Percentiles rank a stretch among this genome's conserved stretches.
These are phyloP conservation scores for Chalciporus piperatus DNA, from an alignment of 768 basidiomycete species.

Conservation along the genomic window DNA sequence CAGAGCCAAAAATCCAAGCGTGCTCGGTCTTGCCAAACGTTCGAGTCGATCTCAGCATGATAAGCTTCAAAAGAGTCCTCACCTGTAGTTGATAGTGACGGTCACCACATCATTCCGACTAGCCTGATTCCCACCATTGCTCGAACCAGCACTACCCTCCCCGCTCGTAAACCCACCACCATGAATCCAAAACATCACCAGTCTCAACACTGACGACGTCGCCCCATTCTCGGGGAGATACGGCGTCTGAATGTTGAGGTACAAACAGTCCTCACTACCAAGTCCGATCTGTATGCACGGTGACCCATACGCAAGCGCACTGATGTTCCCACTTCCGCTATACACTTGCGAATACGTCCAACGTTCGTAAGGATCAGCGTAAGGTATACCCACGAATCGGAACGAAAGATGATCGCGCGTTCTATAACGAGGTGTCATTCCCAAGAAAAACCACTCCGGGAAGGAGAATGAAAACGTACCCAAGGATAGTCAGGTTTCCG, in stretches of 20 bases:
- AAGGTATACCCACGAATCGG: conserved; percentile 52
- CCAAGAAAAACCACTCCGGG: not conserved
- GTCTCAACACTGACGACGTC: too few relatives aligned
- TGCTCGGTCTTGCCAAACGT: conserved; percentile 1
- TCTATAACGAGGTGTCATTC: conserved; percentile 15
- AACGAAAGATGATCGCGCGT: conserved; percentile 48
- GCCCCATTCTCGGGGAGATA: conserved; percentile 18
- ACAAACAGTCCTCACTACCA: conserved; percentile 44
- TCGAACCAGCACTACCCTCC: too few relatives aligned
- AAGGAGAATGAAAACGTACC: not conserved
- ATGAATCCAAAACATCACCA: too few relatives aligned
- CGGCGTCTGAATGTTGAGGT: conserved; percentile 47
- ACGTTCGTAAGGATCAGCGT: conserved; percentile 39
- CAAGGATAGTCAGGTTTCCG: conserved; percentile 3
- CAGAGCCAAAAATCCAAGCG: conserved; percentile 9
- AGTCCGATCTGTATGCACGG: conserved; percentile 31
- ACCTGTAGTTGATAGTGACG: too few relatives aligned
- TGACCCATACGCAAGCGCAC: conserved; percentile 32
- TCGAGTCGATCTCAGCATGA: too few relatives aligned
- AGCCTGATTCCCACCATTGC: too few relatives aligned
- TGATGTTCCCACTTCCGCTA: conserved; percentile 27
- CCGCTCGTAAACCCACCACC: too few relatives aligned
- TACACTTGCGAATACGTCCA: conserved; percentile 42
- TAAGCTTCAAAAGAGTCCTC: too few relatives aligned
- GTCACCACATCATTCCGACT: too few relatives aligned